These are phyloP conservation scores for Vitellaria paradoxa DNA, from an alignment of 179 eudicot genomes.

Conservation along the genomic window DNA sequence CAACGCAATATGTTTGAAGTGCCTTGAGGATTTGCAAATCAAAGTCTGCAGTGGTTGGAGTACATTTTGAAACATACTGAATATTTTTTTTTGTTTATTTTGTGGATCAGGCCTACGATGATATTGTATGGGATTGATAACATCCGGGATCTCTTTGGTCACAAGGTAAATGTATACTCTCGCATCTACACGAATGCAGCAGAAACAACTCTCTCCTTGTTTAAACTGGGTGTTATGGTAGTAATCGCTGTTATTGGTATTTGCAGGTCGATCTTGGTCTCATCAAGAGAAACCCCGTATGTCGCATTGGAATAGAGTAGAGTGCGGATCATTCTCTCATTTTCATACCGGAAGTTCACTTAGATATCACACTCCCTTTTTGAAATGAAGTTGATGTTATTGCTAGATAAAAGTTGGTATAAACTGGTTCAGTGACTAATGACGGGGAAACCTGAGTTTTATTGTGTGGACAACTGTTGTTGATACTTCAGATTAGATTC, in stretches of 20 bases:
- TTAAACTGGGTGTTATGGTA: not conserved
- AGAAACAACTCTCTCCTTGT: not conserved
- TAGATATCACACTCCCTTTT: no score
- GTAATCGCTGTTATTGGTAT: not conserved
- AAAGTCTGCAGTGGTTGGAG: no score
- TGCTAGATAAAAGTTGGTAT: no score
- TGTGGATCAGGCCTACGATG: conserved; percentile 69
- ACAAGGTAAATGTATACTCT: conserved; percentile 52
- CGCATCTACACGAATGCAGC: no score
- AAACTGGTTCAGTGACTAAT: no score
- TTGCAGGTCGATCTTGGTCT: conserved; percentile 80
- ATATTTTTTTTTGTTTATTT: not conserved
- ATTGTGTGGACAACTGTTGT: no score
- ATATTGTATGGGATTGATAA: conserved; percentile 75
- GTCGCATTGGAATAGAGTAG: conserved; percentile 57
- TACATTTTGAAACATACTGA: not conserved
- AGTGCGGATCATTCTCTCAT: not conserved
- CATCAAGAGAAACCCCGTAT: conserved; percentile 73
- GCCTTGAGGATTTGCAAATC: no score
- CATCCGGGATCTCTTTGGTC: conserved; percentile 87
- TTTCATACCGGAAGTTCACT: not conserved
- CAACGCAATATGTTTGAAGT: no score
- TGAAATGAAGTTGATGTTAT: no score
- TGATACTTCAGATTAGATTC: no score
- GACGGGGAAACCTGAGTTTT: no score